Percentiles rank a stretch among this genome's conserved stretches.
Evolutionary conservation across 2,329 filamentous ascomycete species (phyloP).

Genomic region (Cladophialophora chaetospira): DNA sequence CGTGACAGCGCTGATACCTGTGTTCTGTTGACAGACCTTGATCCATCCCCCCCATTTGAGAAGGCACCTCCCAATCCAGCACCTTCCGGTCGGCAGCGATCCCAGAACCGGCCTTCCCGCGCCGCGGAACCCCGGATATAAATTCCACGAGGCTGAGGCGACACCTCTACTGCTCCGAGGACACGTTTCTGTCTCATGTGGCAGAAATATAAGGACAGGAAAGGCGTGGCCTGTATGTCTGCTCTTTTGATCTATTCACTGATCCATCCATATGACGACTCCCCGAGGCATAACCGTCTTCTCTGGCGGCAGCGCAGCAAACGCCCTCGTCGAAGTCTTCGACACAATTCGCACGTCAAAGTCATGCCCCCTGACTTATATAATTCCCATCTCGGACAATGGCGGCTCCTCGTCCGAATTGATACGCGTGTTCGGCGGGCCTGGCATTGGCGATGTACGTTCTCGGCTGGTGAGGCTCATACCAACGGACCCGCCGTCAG

Average conservation of each 20-base stretch:
- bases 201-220: no score
- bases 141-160: no score
- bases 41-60: no score
- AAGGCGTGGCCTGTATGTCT: no score
- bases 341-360: conserved; percentile 65
- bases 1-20: neutral
- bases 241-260: no score
- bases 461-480: conserved; percentile 88
- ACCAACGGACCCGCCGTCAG: conserved; percentile 61
- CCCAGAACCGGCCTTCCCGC: neutral
- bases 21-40: neutral
- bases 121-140: neutral
- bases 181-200: no score
- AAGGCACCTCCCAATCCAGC: neutral
- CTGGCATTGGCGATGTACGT: conserved; percentile 77
- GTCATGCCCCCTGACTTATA: conserved; percentile 71
- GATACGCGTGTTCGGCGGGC: conserved; percentile 91
- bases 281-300: conserved; percentile 73
- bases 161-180: no score
- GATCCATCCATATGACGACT: conserved; percentile 12
- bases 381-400: conserved; percentile 96
- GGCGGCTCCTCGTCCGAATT: conserved; percentile 91
- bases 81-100: neutral
- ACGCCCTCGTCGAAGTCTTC: conserved; percentile 91
- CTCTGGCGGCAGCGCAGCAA: conserved; percentile 91